phyloP scores from a whole-genome alignment of 176 grass and related monocot genomes.

The Carex cristatella region DNA sequence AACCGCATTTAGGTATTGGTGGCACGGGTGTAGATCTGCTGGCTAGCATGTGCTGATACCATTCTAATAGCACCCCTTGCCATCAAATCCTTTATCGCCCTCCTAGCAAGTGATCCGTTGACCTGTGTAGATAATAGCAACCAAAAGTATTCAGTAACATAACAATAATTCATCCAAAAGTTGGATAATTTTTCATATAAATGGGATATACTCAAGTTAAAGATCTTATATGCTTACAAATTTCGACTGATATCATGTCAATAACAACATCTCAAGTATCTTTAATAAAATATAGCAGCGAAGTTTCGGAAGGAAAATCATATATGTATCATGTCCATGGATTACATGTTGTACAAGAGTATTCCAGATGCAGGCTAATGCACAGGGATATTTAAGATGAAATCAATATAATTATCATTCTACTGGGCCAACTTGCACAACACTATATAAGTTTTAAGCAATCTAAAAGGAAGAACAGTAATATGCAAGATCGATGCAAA shows the following conservation, averaged over 20 bases:
- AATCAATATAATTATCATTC: background rate
- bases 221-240: background rate
- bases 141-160: background rate
- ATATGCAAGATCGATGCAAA: background rate
- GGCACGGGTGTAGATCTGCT: slow-evolving; percentile 36
- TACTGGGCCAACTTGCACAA: background rate
- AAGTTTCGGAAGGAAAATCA: background rate
- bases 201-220: too few species aligned
- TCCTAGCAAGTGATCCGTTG: slow-evolving; percentile 31
- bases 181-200: too few species aligned
- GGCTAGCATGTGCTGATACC: slow-evolving; percentile 30
- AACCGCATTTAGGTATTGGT: slow-evolving; percentile 27
- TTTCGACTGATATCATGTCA: background rate
- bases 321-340: background rate
- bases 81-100: slow-evolving; percentile 40
- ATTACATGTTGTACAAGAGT: background rate
- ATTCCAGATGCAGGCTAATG: background rate
- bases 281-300: too few species aligned
- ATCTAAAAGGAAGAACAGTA: background rate
- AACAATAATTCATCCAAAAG: too few species aligned
- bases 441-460: background rate
- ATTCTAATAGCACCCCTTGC: slow-evolving; percentile 32
- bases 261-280: background rate
- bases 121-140: slow-evolving; percentile 7
- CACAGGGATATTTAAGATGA: background rate